Evolutionary conservation across 257 asterid species (phyloP), one percentile per base, ranked within the genome.

Genomic region (Rehmannia glutinosa): DNA sequence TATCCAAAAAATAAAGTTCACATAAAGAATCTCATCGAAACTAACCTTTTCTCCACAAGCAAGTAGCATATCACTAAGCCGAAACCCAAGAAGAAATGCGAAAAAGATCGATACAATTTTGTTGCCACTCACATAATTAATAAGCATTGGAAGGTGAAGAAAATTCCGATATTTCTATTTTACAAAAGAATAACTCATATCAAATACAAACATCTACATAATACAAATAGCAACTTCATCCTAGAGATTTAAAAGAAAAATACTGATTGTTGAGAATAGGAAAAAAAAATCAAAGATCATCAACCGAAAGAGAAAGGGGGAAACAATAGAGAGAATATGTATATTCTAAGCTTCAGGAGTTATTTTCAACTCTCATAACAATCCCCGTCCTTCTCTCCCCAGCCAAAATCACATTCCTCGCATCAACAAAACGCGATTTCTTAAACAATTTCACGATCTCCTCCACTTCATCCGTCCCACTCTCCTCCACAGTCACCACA

Each of bases 401-500:
- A 2, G 81, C 90, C 63, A 84, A 66, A 61, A 75, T 77, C 74
- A 86, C 82, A 74, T 82, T 86, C 74, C 61, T 80, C 3, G 82
- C 82, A 38, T 56, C 82, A 47, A 90, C 47, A 16, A 84, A 81
- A 73, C 55, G 59, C 5, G 98, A 90, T 65, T 79, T 86, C 60
- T 32, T 52, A 46, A 92, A 92, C 83, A 90, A 73, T 61, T 70
- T 67, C 59, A 75, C 87, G 13, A 86, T 73, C 70, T 77, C 81
- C 30, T 76, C 78, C 72, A 84, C 92, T 41, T 75, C 93, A 11
- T 41, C 73, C 12, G 39, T 50, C 45, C 86, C 89, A 72, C 96
- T 86, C 68, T 84, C 91, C 78, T 86, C 97, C 73, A 92, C 92
- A 3, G 82, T 82, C 73, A 90, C 97, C 35, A 92, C 87, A 69